Evolutionary conservation across 139 green algal species (phyloP).

Genomic region (Spirogloea muscicola): DNA sequence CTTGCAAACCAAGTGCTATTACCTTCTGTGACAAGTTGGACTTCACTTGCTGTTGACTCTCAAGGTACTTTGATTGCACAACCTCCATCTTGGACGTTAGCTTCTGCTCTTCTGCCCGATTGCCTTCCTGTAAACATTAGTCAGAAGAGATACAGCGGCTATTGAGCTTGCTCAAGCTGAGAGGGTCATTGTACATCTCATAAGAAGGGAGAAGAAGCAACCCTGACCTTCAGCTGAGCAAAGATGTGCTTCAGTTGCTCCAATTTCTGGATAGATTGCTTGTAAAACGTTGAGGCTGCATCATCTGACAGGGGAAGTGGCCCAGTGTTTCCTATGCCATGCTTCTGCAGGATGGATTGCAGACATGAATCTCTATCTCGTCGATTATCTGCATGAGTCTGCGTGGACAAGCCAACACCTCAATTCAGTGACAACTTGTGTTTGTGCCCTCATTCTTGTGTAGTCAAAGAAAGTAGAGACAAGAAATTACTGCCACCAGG

Average conservation of each 20-base stretch:
- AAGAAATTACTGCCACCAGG: too few relatives aligned
- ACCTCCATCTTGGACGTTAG: not conserved
- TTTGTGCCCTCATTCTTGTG: too few relatives aligned
- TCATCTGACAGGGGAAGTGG: constrained; percentile 1
- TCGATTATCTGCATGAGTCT: constrained; percentile 20
- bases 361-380: constrained; percentile 19
- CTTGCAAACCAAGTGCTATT: too few relatives aligned
- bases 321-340: constrained; percentile 8
- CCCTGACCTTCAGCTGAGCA: constrained; percentile 9
- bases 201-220: too few relatives aligned
- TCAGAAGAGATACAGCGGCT: too few relatives aligned
- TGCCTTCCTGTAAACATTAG: constrained; percentile 5
- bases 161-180: too few relatives aligned
- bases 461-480: too few relatives aligned
- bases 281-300: not conserved
- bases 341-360: constrained; percentile 10
- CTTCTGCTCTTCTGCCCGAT: not conserved
- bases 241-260: constrained; percentile 8
- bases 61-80: not conserved
- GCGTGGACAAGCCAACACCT: too few relatives aligned
- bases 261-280: not conserved
- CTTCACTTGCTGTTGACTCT: too few relatives aligned
- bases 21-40: too few relatives aligned
- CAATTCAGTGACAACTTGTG: too few relatives aligned
- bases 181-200: too few relatives aligned